phyloP scores from a whole-genome alignment of 176 grass and related monocot species.

The Triticum aestivum region IWGSC_CS_RefSeq_v2.1 NC_057808.1:565168209-565168708 shows the following conservation, averaged over 20 bases:
- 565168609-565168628: background rate
- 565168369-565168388: background rate
- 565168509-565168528: background rate
- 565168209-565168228: background rate
- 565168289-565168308: background rate
- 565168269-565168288: background rate
- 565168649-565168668: background rate
- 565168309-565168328: background rate
- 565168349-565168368: background rate
- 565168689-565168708: too few species aligned
- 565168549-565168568: background rate
- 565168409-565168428: background rate
- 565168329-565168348: background rate
- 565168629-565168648: background rate
- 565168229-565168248: slow-evolving; percentile 12
- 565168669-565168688: too few species aligned
- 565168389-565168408: background rate
- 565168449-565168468: background rate
- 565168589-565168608: background rate
- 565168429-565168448: background rate
- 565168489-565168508: background rate
- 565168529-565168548: background rate
- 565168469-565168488: background rate
- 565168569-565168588: background rate
- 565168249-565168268: background rate